phyloP scores from a whole-genome alignment of 441 rosid species.

The Erysimum pusillum region DNA sequence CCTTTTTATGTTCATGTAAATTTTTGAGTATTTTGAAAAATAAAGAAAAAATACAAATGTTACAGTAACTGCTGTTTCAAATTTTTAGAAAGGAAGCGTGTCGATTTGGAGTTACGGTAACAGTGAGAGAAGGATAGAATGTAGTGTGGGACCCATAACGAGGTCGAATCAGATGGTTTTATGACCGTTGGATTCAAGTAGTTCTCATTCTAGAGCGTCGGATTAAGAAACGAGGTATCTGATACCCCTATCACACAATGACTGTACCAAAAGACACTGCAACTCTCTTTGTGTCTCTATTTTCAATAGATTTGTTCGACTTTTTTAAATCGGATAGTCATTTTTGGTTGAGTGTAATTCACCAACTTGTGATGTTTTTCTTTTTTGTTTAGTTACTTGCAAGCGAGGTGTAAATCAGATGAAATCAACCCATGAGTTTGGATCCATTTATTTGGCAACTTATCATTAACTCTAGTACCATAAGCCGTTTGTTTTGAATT shows the following conservation, averaged over 20 bases:
- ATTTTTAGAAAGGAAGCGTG: conserved; percentile 43
- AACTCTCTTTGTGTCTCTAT: conserved; percentile 21
- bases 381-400: neutral
- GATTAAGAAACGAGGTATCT: conserved; percentile 20
- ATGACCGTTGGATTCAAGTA: conserved; percentile 31
- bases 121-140: conserved; percentile 12
- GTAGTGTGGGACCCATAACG: conserved; percentile 9
- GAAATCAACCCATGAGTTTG: conserved; percentile 1
- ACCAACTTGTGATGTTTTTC: neutral
- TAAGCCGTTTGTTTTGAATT: neutral
- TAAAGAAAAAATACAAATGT: neutral
- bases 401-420: neutral
- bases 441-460: conserved; percentile 16
- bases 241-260: conserved; percentile 19
- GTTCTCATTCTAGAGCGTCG: neutral
- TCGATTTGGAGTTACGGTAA: conserved; percentile 25
- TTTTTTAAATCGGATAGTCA: neutral
- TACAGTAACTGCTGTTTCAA: neutral
- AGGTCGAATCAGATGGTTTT: conserved; percentile 24
- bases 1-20: neutral
- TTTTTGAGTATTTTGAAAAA: neutral
- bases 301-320: conserved; percentile 12
- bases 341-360: neutral
- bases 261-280: conserved; percentile 25
- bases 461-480: neutral